Conservation (phyloP, 192 early-diverging fungal genomes). For the Coemansia sp. region DNA sequence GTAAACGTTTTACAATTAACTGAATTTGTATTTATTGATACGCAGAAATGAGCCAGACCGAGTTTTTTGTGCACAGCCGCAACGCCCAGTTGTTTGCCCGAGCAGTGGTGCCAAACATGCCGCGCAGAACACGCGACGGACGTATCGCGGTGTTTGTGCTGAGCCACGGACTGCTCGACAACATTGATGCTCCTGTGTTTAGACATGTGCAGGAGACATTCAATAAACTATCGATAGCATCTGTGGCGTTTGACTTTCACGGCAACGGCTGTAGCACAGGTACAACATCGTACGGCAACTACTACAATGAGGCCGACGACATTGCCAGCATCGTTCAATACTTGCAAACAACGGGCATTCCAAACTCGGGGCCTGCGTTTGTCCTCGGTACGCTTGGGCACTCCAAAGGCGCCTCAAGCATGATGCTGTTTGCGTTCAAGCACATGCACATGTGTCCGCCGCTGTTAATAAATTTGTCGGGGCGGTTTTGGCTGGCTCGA, state of each 20-base stretch:
- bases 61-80: conserved; percentile 15
- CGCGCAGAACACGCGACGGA: not conserved
- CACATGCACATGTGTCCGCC: conserved; percentile 41
- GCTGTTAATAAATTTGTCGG: conserved; percentile 52
- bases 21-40: not conserved
- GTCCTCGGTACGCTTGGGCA: conserved; percentile 55
- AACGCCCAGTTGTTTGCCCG: conserved; percentile 16
- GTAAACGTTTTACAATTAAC: no score
- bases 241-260: conserved; percentile 58
- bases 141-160: conserved; percentile 43
- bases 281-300: conserved; percentile 58
- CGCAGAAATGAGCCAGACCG: not conserved
- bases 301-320: conserved; percentile 54
- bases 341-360: conserved; percentile 13
- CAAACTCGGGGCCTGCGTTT: not conserved
- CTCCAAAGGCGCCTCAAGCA: conserved; percentile 57
- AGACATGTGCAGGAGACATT: conserved; percentile 19
- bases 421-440: conserved; percentile 55
- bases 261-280: conserved; percentile 61
- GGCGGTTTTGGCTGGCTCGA: conserved; percentile 54
- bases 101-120: conserved; percentile 7
- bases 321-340: conserved; percentile 44
- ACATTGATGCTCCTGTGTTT: conserved; percentile 38
- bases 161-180: conserved; percentile 59
- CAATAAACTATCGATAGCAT: conserved; percentile 16